These are phyloP conservation scores for Herpomyces periplanetae DNA, from an alignment of 2,329 filamentous ascomycete species.

Conservation along the genomic window DNA sequence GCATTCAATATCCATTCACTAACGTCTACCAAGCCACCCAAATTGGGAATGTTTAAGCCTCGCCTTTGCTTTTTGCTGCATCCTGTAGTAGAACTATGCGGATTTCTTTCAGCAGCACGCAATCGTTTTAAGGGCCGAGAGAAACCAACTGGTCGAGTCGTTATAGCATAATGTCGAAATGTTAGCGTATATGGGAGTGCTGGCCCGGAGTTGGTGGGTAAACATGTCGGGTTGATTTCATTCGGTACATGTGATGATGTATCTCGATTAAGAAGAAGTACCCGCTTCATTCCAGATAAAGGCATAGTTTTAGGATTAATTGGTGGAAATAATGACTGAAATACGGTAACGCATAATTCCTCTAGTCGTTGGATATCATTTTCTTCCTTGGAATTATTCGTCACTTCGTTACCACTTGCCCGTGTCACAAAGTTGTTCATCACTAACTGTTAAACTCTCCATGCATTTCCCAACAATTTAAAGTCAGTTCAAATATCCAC, in stretches of 20 bases:
- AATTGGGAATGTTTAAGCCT: constrained; percentile 26
- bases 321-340: constrained; percentile 77
- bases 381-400: constrained; percentile 13
- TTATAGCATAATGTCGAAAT: constrained; percentile 77
- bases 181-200: constrained; percentile 41
- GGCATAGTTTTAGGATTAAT: constrained; percentile 74
- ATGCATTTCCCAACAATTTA: constrained; percentile 1
- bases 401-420: constrained; percentile 11
- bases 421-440: constrained; percentile 78
- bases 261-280: constrained; percentile 62
- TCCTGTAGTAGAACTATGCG: constrained; percentile 16
- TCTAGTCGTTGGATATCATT: constrained; percentile 45
- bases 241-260: constrained; percentile 4
- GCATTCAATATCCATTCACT: constrained; percentile 75
- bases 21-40: constrained; percentile 65
- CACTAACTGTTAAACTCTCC: constrained; percentile 19
- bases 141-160: constrained; percentile 44
- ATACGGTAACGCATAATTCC: constrained; percentile 59
- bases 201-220: constrained; percentile 7
- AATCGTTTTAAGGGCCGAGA: constrained; percentile 16
- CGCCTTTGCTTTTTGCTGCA: constrained; percentile 18
- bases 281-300: constrained; percentile 58
- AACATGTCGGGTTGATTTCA: too few species aligned
- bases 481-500: constrained; percentile 1
- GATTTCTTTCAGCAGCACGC: constrained; percentile 33